phyloP scores from a whole-genome alignment of 208 protist species.

The Leishmania arabica region DNA sequence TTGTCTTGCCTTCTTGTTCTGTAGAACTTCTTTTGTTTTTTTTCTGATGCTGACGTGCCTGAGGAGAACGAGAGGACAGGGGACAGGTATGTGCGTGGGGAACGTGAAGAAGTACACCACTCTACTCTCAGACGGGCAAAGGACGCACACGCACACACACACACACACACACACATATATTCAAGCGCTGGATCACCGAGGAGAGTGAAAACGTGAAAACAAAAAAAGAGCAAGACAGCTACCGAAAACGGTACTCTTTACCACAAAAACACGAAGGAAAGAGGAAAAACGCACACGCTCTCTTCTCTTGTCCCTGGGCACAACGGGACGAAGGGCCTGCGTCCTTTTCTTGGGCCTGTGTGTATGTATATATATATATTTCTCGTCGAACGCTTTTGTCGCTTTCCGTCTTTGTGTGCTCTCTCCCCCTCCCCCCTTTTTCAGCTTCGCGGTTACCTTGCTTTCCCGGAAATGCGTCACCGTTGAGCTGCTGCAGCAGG shows the following conservation, averaged over 20 bases:
- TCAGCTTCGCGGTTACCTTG: background rate
- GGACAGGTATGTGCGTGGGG: background rate
- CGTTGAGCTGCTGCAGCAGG: background rate
- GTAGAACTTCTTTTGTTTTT: background rate
- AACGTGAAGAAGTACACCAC: background rate
- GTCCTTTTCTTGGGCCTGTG: too few relatives aligned
- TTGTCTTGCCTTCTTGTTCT: background rate
- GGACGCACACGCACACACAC: background rate
- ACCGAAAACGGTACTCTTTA: background rate
- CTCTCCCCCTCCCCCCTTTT: background rate
- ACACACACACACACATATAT: background rate
- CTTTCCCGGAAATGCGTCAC: background rate
- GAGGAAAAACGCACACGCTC: background rate
- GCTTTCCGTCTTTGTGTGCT: constrained; percentile 9
- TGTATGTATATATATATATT: too few relatives aligned
- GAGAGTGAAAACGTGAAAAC: background rate
- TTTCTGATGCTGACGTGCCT: background rate
- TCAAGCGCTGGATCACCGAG: background rate
- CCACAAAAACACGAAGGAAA: background rate
- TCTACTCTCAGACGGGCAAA: background rate
- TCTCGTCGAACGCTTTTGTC: background rate
- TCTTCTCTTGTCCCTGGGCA: background rate
- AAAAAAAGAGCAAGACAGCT: background rate
- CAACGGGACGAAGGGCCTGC: background rate
- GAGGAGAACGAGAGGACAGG: background rate